A percentile compares a stretch with the other conserved stretches of the same genome.
These are phyloP conservation scores for Suillus cothurnatus DNA, from an alignment of 768 basidiomycete species.

Conservation along the genomic window DNA sequence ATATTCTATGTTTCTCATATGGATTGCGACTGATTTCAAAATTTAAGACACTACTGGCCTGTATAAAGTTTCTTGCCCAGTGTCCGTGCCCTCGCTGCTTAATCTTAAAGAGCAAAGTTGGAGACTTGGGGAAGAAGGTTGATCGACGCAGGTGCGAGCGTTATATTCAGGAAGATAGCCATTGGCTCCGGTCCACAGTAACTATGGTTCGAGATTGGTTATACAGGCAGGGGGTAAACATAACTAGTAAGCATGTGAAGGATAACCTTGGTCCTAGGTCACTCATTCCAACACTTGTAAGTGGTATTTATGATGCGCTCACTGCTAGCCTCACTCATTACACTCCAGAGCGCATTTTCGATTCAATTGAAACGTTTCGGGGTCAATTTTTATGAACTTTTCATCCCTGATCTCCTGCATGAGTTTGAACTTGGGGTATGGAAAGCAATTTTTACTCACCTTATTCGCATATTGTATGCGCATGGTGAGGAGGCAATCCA, in stretches of 20 bases:
- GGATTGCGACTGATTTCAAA: not conserved
- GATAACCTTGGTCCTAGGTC: too few species aligned
- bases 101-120: slow-evolving; percentile 12
- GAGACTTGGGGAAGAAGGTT: slow-evolving; percentile 12
- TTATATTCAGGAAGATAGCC: too few species aligned
- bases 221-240: too few species aligned
- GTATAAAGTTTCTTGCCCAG: slow-evolving; percentile 18
- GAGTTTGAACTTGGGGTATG: slow-evolving; percentile 42
- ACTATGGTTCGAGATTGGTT: too few species aligned
- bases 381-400: slow-evolving; percentile 29
- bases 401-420: slow-evolving; percentile 40
- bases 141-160: not conserved
- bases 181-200: not conserved
- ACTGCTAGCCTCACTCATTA: too few species aligned
- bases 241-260: too few species aligned
- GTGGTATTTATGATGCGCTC: too few species aligned
- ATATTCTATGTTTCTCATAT: slow-evolving; percentile 6
- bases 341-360: slow-evolving; percentile 39
- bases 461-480: slow-evolving; percentile 35
- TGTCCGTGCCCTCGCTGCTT: slow-evolving; percentile 27
- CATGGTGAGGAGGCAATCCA: not conserved
- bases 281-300: too few species aligned
- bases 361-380: slow-evolving; percentile 14
- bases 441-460: slow-evolving; percentile 37
- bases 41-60: slow-evolving; percentile 21